Evolutionary conservation across 192 early-diverging fungal genomes (phyloP), one percentile per base, ranked within the genome.

Genomic region (Borealophlyctis nickersoniae): DNA sequence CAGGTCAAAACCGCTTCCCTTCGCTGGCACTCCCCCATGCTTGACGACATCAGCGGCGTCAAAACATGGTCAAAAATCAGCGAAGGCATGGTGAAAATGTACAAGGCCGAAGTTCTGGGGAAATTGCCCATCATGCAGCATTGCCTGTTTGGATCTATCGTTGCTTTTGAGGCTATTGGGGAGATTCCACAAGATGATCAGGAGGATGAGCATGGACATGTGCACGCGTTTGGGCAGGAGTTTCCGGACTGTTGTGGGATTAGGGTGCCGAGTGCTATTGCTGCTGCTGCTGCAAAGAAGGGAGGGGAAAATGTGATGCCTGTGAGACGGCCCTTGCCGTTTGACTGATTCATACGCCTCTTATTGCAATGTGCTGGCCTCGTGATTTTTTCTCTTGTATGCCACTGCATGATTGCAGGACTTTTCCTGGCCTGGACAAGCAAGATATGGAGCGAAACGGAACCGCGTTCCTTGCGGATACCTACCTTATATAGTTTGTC

Each of bases 111-210:
- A 58, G 96, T 75, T 56, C 70, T 70, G 33, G 64, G 86, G 31
- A 98, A 98, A 72, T 83, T 96, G 35, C 96, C 96, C 1, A 92
- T 98, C 23, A 93, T 97, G 75, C 96, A 98, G 76, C 96, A 98
- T 63, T 90, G 95, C 71, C 76, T 89, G 56, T 98, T 98, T 83
- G 96, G 95, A 16, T 73, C 79, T 16, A 66, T 95, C 23, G 57
- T 96, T 28, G 77, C 84, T 33, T 96, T 98, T 69, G 74, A 81
- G 36, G 36, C 58, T 13, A 56, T 33, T 26, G 62, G 56, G 11
- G 26, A 27, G 3, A 54, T 72, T 49, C 36, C 69, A 22, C 67
- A 72, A 1, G 78, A 76, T 1, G 67, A 66, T 30, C 58, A 73
- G 3, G 79, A 87, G 31, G 76, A 83, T n/a, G 78, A 72, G 0